phyloP scores from a whole-genome alignment of 2,329 filamentous ascomycete genomes.

The Curvularia hawaiiensis region DNA sequence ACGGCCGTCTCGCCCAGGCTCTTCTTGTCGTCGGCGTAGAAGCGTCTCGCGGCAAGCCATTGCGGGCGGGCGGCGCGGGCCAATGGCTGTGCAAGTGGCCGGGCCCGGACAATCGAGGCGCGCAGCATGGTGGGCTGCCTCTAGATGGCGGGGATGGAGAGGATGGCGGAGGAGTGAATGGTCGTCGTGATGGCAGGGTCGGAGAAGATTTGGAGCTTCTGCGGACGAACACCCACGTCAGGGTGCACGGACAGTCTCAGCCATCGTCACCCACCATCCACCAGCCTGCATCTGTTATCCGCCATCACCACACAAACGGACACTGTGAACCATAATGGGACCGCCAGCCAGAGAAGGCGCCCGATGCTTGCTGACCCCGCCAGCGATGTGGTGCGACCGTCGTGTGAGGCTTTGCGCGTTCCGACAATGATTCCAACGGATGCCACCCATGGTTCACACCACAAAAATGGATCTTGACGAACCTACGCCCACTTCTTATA shows the following conservation, averaged over 20 bases:
- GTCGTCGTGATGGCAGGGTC: constrained; percentile 15
- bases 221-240: constrained; percentile 15
- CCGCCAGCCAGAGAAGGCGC: not conserved
- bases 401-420: not conserved
- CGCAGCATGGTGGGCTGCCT: constrained; percentile 61
- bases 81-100: constrained; percentile 49
- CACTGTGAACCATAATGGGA: no score
- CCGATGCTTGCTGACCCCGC: not conserved
- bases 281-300: no score
- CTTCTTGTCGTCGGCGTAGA: constrained; percentile 56
- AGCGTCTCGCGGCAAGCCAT: constrained; percentile 52
- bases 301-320: no score
- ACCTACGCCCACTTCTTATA: constrained; percentile 8
- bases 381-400: not conserved
- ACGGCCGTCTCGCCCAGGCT: constrained; percentile 47
- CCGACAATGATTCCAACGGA: not conserved
- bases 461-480: not conserved
- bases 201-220: constrained; percentile 26
- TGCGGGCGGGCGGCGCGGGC: constrained; percentile 42
- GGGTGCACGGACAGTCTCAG: constrained; percentile 13
- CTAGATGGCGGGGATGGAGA: constrained; percentile 33
- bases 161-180: constrained; percentile 12
- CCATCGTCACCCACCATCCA: not conserved
- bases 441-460: constrained; percentile 1
- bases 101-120: constrained; percentile 57